Percentiles rank a stretch among this genome's conserved stretches.
Evolutionary conservation across 108 stramenopile genomes (phyloP).

Genomic region (Pseudonitzschia pungens): DNA sequence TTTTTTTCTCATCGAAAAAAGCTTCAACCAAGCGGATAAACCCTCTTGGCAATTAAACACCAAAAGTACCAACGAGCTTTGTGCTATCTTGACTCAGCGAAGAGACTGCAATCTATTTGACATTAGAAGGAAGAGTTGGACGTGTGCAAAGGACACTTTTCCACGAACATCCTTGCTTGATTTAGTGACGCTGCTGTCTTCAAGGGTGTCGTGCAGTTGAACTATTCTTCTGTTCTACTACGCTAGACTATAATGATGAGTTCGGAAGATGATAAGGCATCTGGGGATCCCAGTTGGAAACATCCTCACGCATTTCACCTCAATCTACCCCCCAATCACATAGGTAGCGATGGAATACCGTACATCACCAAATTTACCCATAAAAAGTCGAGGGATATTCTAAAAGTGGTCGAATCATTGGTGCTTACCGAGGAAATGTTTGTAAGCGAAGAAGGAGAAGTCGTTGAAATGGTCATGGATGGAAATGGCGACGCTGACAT

Average conservation of each 20-base stretch:
- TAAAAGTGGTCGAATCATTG: conserved; percentile 57
- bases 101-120: too few species aligned
- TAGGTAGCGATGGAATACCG: conserved; percentile 60
- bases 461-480: conserved; percentile 24
- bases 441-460: conserved; percentile 21
- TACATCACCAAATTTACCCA: conserved; percentile 71
- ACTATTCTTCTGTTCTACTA: background rate
- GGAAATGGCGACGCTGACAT: conserved; percentile 40
- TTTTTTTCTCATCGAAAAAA: background rate
- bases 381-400: conserved; percentile 56
- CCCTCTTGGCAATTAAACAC: too few species aligned
- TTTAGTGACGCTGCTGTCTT: too few species aligned
- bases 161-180: background rate
- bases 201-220: background rate
- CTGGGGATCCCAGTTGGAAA: conserved; percentile 37
- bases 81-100: too few species aligned
- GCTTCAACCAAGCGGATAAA: too few species aligned
- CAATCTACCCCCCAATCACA: conserved; percentile 63
- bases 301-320: conserved; percentile 64
- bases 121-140: too few species aligned
- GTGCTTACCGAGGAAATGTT: conserved; percentile 53
- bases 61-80: too few species aligned
- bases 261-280: conserved; percentile 8
- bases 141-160: too few species aligned
- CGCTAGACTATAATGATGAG: background rate